These are phyloP conservation scores for Fusarium compactum DNA, from an alignment of 2,329 filamentous ascomycete genomes.

Conservation along the genomic window DNA sequence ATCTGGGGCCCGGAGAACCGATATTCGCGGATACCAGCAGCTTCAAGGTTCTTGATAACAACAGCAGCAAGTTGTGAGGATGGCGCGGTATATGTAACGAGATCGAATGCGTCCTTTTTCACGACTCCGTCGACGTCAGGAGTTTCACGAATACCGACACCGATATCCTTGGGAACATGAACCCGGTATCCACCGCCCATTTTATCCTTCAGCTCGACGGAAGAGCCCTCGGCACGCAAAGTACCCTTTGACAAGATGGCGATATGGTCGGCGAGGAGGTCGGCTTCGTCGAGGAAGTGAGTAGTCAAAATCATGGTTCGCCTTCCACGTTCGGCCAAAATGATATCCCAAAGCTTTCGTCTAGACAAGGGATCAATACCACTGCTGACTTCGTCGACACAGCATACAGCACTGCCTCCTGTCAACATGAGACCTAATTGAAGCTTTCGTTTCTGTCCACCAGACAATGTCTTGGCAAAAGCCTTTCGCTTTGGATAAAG, in stretches of 20 bases:
- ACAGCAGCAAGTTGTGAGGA: conserved; percentile 77
- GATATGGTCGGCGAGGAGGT: conserved; percentile 89
- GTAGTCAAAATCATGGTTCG: conserved; percentile 90
- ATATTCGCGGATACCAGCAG: conserved; percentile 77
- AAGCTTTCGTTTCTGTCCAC: conserved; percentile 91
- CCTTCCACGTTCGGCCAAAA: conserved; percentile 83
- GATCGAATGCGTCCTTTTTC: conserved; percentile 74
- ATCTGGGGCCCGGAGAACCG: conserved; percentile 90
- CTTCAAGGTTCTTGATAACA: conserved; percentile 78
- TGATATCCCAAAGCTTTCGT: conserved; percentile 93
- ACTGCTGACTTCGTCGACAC: conserved; percentile 90
- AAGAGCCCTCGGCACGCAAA: conserved; percentile 84
- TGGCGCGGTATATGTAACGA: conserved; percentile 77
- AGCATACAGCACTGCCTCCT: conserved; percentile 87
- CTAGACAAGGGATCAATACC: conserved; percentile 89
- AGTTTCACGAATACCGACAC: conserved; percentile 59
- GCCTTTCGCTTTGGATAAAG: conserved; percentile 79
- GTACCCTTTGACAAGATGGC: conserved; percentile 87
- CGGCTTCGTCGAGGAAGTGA: conserved; percentile 94
- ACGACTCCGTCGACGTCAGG: conserved; percentile 67
- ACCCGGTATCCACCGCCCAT: conserved; percentile 89
- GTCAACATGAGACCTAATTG: conserved; percentile 97
- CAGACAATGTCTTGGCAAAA: conserved; percentile 81
- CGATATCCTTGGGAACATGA: conserved; percentile 72
- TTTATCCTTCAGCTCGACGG: conserved; percentile 84